Percentiles rank a stretch among this genome's conserved stretches.
Evolutionary conservation across 2,329 filamentous ascomycete genomes (phyloP).

Genomic region (Verticillium nubilum): DNA sequence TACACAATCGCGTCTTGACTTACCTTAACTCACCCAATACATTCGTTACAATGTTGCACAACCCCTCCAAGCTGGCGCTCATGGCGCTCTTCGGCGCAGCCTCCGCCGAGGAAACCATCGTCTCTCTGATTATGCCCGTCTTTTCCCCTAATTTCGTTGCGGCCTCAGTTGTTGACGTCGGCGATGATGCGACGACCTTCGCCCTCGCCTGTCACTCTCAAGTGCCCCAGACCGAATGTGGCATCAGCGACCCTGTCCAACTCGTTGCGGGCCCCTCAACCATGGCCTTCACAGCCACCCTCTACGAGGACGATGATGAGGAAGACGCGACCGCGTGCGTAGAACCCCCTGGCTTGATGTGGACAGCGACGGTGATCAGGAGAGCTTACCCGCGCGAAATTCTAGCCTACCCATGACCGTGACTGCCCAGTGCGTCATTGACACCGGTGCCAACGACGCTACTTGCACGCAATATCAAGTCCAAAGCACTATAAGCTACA

Average conservation of each 20-base stretch:
- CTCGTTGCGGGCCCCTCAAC: constrained; percentile 23
- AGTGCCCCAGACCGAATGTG: constrained; percentile 17
- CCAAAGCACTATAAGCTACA: neutral
- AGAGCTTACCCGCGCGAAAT: neutral
- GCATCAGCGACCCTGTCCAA: constrained; percentile 13
- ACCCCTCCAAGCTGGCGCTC: neutral
- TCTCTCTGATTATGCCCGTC: constrained; percentile 20
- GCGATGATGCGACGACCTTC: constrained; percentile 22
- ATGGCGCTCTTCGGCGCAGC: constrained; percentile 4
- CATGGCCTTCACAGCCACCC: constrained; percentile 11
- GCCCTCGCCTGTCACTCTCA: constrained; percentile 18
- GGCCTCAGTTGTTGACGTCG: constrained; percentile 24
- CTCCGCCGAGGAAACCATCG: constrained; percentile 19
- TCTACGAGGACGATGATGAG: too few relatives aligned
- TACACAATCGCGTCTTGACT: neutral
- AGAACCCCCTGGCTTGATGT: neutral
- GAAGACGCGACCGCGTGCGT: neutral
- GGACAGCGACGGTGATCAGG: neutral
- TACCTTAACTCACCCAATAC: neutral
- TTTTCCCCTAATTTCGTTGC: constrained; percentile 15
- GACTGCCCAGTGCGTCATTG: constrained; percentile 14
- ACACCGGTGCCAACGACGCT: constrained; percentile 15
- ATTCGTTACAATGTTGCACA: neutral
- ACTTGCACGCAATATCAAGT: constrained; percentile 14
- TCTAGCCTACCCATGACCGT: neutral